Base-by-base conservation (phyloP, 176 grass and related monocot species). In the Lolium perenne region DNA sequence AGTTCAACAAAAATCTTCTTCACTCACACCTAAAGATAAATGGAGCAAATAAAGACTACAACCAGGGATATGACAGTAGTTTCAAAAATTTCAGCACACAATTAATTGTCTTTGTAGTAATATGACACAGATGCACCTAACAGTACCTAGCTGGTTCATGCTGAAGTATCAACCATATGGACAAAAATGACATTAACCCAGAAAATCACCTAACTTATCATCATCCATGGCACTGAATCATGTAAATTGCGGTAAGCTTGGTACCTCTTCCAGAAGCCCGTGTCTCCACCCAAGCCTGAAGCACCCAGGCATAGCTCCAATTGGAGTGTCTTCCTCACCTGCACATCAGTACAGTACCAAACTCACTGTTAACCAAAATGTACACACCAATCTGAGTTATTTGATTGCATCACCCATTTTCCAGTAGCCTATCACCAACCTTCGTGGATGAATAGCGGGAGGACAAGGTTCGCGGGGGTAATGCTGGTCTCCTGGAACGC, bases 301-400 rank as follows among this genome's bases (percentile, higher is more conserved):
- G 81, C 97, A 99, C 77, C 97, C 97, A 0, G 97, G 97, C 97
- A 99, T 99, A 88, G 94, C 97, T 78, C 94, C 94, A 88, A 99
- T 99, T 8, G 92, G 97, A 74, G 86, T 80, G 88, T 99, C 94
- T 17, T 94, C 88, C 80, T 98, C 94, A 45, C 97, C 94, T 95
- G 56, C 29, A 87, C 18, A 47, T 5, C 41, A 65, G 55, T 61
- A 67, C 15, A 20, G 3, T 40, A 78, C 6, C 12, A 23, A 29
- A 29, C 29, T 29, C 29, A 29, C 29, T 29, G 29, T 51, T 1
- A 29, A 51, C 11, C 46, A 14, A 25, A 74, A 0, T 16, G 12
- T 16, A n/a, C 45, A 0, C 0, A 50, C n/a, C 12, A 74, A 17
- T 74, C 70, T 1, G 2, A 72, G 4, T 22, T 5, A 15, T 15